These are phyloP conservation scores for Butyriboletus appendiculatus DNA, from an alignment of 1,284 basidiomycete genomes.

Conservation along the genomic window DNA sequence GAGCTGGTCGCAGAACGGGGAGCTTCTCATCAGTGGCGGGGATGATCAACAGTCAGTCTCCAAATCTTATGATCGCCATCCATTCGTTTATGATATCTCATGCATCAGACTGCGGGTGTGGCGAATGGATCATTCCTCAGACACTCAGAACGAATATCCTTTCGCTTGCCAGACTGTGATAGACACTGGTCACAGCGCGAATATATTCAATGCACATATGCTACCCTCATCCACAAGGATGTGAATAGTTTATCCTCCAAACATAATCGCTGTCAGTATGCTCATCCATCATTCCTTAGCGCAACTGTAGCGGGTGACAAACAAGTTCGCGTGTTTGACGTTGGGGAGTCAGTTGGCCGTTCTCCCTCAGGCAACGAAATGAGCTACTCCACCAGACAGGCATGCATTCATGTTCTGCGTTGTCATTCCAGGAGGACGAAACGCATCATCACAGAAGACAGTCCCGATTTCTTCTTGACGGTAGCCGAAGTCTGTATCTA, in stretches of 20 bases:
- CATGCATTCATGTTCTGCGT: slow-evolving; percentile 54
- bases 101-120: slow-evolving; percentile 64
- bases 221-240: slow-evolving; percentile 73
- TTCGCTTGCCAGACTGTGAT: slow-evolving; percentile 66
- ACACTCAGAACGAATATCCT: slow-evolving; percentile 46
- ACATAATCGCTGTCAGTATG: background rate
- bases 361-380: slow-evolving; percentile 38
- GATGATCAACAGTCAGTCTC: slow-evolving; percentile 78
- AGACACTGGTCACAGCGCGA: slow-evolving; percentile 78
- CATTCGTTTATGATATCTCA: slow-evolving; percentile 21
- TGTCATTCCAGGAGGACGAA: slow-evolving; percentile 78
- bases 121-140: slow-evolving; percentile 48
- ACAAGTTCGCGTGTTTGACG: slow-evolving; percentile 83
- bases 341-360: slow-evolving; percentile 49
- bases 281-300: slow-evolving; percentile 38
- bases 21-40: slow-evolving; percentile 74
- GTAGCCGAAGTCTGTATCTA: slow-evolving; percentile 68
- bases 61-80: slow-evolving; percentile 19
- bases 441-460: slow-evolving; percentile 81
- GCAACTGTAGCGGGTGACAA: slow-evolving; percentile 80
- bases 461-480: slow-evolving; percentile 82
- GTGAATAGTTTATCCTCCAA: slow-evolving; percentile 39
- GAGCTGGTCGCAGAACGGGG: slow-evolving; percentile 79
- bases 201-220: slow-evolving; percentile 89
- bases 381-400: slow-evolving; percentile 45